phyloP scores from a whole-genome alignment of 2,329 filamentous ascomycete species.

The Hortaea sp. region DNA sequence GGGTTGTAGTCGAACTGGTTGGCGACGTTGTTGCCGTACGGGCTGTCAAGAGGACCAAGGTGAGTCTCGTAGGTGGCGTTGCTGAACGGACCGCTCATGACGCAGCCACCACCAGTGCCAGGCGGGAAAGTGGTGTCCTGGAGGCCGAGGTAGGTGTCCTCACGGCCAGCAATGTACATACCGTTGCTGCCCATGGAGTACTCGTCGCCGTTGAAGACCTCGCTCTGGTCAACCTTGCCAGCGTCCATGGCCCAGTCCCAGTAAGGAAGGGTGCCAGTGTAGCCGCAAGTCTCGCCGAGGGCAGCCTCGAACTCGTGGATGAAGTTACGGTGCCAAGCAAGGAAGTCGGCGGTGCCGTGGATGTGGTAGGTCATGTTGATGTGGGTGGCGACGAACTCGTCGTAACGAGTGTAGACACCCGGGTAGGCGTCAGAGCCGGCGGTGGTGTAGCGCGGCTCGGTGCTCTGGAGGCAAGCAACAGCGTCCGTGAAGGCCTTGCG shows the following conservation, averaged over 20 bases:
- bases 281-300: slow-evolving; percentile 32
- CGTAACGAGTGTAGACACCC: slow-evolving; percentile 19
- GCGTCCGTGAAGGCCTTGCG: slow-evolving; percentile 22
- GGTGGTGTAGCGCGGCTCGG: slow-evolving; percentile 12
- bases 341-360: slow-evolving; percentile 22
- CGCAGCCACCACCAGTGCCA: slow-evolving; percentile 46
- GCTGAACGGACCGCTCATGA: slow-evolving; percentile 43
- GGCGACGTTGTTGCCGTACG: slow-evolving; percentile 18
- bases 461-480: slow-evolving; percentile 18
- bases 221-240: slow-evolving; percentile 27
- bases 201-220: slow-evolving; percentile 46
- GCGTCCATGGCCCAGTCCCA: slow-evolving; percentile 22
- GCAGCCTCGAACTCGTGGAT: slow-evolving; percentile 34
- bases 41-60: slow-evolving; percentile 18
- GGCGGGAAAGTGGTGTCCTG: slow-evolving; percentile 31
- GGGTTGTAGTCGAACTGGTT: slow-evolving; percentile 12
- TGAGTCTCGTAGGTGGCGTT: slow-evolving; percentile 23
- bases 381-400: slow-evolving; percentile 22
- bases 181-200: slow-evolving; percentile 29
- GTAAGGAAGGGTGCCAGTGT: slow-evolving; percentile 29
- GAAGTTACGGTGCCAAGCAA: slow-evolving; percentile 34
- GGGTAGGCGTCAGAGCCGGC: slow-evolving; percentile 13
- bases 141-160: slow-evolving; percentile 15
- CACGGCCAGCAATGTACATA: slow-evolving; percentile 14
- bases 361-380: slow-evolving; percentile 23